Conservation (phyloP, 495 filamentous ascomycete genomes). For the Neurospora sp. region DNA sequence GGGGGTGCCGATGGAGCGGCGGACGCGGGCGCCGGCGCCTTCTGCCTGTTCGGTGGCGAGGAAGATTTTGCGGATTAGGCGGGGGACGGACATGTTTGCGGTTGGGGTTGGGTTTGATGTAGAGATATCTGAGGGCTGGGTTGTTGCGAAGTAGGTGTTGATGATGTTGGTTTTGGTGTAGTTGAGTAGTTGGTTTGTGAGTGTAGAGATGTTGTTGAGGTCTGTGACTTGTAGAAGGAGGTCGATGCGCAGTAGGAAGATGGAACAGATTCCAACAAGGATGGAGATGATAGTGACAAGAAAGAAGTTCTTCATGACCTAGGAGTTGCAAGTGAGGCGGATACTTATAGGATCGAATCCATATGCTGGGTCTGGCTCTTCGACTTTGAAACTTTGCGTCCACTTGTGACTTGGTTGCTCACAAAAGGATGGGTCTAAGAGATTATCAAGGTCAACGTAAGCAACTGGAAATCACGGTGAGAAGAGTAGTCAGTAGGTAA, state of each 20-base stretch:
- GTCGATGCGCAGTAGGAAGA: slow-evolving; percentile 22
- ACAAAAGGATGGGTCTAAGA: background rate
- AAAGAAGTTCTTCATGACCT: slow-evolving; percentile 21
- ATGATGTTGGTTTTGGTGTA: background rate
- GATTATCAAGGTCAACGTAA: background rate
- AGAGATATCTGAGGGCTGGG: background rate
- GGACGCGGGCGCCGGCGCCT: slow-evolving; percentile 79
- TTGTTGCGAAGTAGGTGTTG: background rate
- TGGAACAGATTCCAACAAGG: slow-evolving; percentile 29
- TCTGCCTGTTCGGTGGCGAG: slow-evolving; percentile 79
- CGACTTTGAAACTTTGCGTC: background rate
- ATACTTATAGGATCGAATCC: slow-evolving; percentile 7
- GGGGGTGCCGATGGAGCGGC: slow-evolving; percentile 79
- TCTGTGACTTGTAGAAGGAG: slow-evolving; percentile 17
- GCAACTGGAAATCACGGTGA: background rate
- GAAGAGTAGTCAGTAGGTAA: background rate
- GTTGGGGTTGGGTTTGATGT: slow-evolving; percentile 1
- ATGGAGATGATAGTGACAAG: slow-evolving; percentile 22
- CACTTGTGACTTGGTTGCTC: background rate
- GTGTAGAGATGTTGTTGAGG: slow-evolving; percentile 5
- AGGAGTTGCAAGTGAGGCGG: background rate
- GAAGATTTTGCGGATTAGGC: slow-evolving; percentile 72
- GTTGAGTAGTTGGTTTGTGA: slow-evolving; percentile 2
- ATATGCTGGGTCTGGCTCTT: background rate
- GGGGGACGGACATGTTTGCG: slow-evolving; percentile 53